These are phyloP conservation scores for Phlebopus sp. DNA, from an alignment of 1,284 basidiomycete species.

Conservation along the genomic window DNA sequence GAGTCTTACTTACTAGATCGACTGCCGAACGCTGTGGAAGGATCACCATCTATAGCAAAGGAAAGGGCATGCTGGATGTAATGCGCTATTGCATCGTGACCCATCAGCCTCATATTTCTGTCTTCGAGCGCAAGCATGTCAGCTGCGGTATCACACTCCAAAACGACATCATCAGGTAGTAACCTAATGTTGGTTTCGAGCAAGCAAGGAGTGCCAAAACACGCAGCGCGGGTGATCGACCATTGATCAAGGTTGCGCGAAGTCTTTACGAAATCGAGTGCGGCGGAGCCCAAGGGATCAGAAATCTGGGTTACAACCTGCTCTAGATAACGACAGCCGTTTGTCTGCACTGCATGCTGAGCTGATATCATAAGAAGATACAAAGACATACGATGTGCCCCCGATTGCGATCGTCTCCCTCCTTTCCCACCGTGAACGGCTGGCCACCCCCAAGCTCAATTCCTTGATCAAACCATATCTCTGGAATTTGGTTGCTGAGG, in stretches of 20 bases:
- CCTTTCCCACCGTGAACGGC: slow-evolving; percentile 59
- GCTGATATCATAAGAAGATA: neutral
- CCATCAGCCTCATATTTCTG: slow-evolving; percentile 35
- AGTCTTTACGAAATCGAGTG: slow-evolving; percentile 14
- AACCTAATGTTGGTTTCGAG: slow-evolving; percentile 54
- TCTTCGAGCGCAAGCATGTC: slow-evolving; percentile 44
- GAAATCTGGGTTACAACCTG: slow-evolving; percentile 8
- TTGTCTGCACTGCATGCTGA: slow-evolving; percentile 14
- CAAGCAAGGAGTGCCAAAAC: slow-evolving; percentile 44
- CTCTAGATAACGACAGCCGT: slow-evolving; percentile 30
- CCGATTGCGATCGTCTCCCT: slow-evolving; percentile 57
- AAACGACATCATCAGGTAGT: slow-evolving; percentile 35
- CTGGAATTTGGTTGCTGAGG: slow-evolving; percentile 46
- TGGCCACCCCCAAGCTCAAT: slow-evolving; percentile 57
- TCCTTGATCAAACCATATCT: slow-evolving; percentile 62
- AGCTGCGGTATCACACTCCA: slow-evolving; percentile 26
- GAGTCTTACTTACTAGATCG: slow-evolving; percentile 35
- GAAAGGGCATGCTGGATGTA: slow-evolving; percentile 51
- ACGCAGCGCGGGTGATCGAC: slow-evolving; percentile 40
- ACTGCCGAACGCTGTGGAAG: slow-evolving; percentile 50
- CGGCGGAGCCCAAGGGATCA: neutral
- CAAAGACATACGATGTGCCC: slow-evolving; percentile 51
- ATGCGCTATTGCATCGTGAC: slow-evolving; percentile 30
- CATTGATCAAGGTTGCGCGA: slow-evolving; percentile 1
- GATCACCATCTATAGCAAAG: slow-evolving; percentile 51